Conservation (phyloP, 805 yeast genomes). For the Candida taoyuanica region DNA sequence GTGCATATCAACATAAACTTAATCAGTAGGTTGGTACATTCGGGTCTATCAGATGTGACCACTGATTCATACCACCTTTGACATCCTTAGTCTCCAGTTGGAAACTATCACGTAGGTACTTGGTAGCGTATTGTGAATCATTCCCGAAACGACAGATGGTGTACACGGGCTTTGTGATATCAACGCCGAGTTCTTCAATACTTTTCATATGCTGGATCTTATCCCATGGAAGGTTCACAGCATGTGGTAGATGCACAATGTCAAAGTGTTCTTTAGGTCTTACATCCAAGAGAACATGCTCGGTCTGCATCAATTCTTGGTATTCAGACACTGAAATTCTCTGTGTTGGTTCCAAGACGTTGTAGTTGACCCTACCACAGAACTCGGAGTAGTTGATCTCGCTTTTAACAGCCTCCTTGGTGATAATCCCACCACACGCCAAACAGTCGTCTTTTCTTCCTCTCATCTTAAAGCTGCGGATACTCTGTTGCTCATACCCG, state of each 20-base stretch:
- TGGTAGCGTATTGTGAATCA: constrained; percentile 80
- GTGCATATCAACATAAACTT: not conserved
- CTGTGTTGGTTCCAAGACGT: constrained; percentile 39
- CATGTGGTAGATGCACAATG: constrained; percentile 54
- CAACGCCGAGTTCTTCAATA: constrained; percentile 28
- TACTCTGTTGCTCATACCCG: constrained; percentile 60
- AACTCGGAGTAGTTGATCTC: constrained; percentile 61
- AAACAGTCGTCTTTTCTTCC: constrained; percentile 54
- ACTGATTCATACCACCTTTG: constrained; percentile 69
- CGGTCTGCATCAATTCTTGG: constrained; percentile 13
- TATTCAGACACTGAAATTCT: constrained; percentile 44
- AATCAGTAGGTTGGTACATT: constrained; percentile 58
- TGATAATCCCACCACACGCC: constrained; percentile 54
- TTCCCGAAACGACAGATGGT: constrained; percentile 87
- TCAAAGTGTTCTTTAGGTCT: constrained; percentile 74
- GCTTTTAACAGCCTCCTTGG: constrained; percentile 39
- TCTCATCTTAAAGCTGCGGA: constrained; percentile 79
- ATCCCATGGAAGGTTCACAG: constrained; percentile 62
- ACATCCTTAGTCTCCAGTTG: constrained; percentile 58
- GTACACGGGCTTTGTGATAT: constrained; percentile 36
- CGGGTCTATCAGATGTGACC: constrained; percentile 60
- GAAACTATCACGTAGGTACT: constrained; percentile 45
- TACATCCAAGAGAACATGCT: constrained; percentile 59
- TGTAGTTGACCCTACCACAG: constrained; percentile 59
- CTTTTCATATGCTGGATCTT: constrained; percentile 34